Percentiles rank a stretch among this genome's conserved stretches.
These are phyloP conservation scores for Neostapfia colusana DNA, from an alignment of 176 grass and related monocot species.

Conservation along the genomic window DNA sequence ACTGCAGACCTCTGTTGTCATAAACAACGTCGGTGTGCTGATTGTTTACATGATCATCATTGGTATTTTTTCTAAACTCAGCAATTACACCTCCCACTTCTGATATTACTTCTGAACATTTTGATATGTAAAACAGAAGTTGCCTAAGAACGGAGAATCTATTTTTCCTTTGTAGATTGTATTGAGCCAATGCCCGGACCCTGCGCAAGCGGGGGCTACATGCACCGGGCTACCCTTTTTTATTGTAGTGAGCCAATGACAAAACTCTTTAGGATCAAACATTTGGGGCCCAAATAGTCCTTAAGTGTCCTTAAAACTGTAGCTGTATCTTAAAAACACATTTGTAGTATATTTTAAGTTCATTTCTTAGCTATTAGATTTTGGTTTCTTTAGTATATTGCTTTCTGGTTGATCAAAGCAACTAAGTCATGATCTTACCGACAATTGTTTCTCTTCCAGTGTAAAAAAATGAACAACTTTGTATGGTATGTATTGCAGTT, in stretches of 20 bases:
- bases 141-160: neutral
- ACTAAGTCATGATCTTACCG: slow-evolving; percentile 7
- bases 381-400: slow-evolving; percentile 6
- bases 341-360: neutral
- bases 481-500: slow-evolving; percentile 2
- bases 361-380: slow-evolving; percentile 6
- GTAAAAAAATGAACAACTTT: slow-evolving; percentile 1
- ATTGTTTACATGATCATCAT: slow-evolving; percentile 99
- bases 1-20: slow-evolving; percentile 63
- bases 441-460: neutral
- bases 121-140: slow-evolving; percentile 4
- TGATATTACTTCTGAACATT: slow-evolving; percentile 19
- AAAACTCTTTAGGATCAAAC: neutral
- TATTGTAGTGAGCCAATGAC: neutral
- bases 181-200: neutral
- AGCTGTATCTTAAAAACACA: neutral
- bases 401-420: slow-evolving; percentile 7
- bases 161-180: neutral
- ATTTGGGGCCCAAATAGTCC: neutral
- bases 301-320: neutral
- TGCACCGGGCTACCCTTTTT: too few species aligned
- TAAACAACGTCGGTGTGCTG: slow-evolving; percentile 79
- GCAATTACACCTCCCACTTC: neutral
- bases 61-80: slow-evolving; percentile 49
- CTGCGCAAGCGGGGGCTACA: too few species aligned